Conservation (phyloP, 2,329 filamentous ascomycete genomes). For the Neonectria sp. region DNA sequence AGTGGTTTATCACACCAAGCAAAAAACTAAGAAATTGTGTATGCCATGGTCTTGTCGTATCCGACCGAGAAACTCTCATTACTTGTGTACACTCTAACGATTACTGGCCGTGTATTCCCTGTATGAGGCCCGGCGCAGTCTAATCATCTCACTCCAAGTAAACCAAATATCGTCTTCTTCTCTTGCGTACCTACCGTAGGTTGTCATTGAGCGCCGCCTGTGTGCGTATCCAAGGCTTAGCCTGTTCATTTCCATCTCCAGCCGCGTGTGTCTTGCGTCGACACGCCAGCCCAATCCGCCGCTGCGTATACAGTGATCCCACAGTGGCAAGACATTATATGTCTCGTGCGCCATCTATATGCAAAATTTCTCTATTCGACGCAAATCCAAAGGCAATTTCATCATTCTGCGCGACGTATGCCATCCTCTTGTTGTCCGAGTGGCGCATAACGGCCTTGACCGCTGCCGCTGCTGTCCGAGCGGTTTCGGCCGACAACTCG, state of each 20-base stretch:
- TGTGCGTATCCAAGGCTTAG: constrained; percentile 11
- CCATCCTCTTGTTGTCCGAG: constrained; percentile 59
- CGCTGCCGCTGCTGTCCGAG: constrained; percentile 55
- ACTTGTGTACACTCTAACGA: constrained; percentile 35
- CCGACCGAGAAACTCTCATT: constrained; percentile 30
- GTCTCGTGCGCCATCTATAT: constrained; percentile 56
- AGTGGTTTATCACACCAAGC: neutral
- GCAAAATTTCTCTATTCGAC: constrained; percentile 50
- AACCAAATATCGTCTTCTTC: constrained; percentile 21
- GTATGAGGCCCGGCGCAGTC: constrained; percentile 36
- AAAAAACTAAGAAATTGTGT: neutral
- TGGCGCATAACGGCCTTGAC: constrained; percentile 60
- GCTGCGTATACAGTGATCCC: constrained; percentile 35
- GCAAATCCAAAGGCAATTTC: constrained; percentile 37
- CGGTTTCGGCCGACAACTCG: constrained; percentile 58
- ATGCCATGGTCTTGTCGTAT: constrained; percentile 5
- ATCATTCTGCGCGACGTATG: constrained; percentile 45
- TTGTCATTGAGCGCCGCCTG: constrained; percentile 30
- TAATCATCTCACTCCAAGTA: constrained; percentile 35
- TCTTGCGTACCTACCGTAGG: constrained; percentile 31
- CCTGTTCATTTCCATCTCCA: constrained; percentile 17
- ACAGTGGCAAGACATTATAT: constrained; percentile 32
- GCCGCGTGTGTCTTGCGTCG: constrained; percentile 5
- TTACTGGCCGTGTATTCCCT: constrained; percentile 35
- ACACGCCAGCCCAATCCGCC: constrained; percentile 6